These are phyloP conservation scores for Akanthomyces muscarius DNA, from an alignment of 2,329 filamentous ascomycete species.

Conservation along the genomic window DNA sequence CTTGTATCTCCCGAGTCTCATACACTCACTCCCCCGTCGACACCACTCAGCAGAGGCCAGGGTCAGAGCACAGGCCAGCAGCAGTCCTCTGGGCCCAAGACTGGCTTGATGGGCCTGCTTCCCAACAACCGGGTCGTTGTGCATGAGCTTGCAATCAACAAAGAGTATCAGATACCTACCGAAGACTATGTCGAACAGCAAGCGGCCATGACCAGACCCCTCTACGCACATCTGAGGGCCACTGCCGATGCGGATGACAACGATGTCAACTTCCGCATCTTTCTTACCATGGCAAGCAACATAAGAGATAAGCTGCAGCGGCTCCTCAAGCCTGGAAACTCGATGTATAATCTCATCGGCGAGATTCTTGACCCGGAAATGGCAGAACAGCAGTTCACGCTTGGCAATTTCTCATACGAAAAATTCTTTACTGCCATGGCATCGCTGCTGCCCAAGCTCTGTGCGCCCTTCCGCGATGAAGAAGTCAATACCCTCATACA, in stretches of 20 bases:
- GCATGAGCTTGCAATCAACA: conserved; percentile 76
- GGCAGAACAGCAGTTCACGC: conserved; percentile 63
- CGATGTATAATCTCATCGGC: conserved; percentile 69
- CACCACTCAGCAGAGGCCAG: conserved; percentile 40
- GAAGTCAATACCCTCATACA: conserved; percentile 67
- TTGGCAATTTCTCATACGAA: conserved; percentile 74
- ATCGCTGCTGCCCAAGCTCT: conserved; percentile 71
- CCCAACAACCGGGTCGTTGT: conserved; percentile 72
- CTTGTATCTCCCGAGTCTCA: conserved; percentile 42
- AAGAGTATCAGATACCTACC: conserved; percentile 67
- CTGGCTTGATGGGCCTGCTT: conserved; percentile 51
- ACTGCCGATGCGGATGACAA: conserved; percentile 63
- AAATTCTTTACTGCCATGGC: conserved; percentile 76
- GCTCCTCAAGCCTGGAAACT: conserved; percentile 65
- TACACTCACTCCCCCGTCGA: conserved; percentile 51
- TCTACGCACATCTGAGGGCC: conserved; percentile 56
- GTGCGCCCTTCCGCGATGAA: conserved; percentile 74
- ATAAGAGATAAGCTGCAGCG: conserved; percentile 69
- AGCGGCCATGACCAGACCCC: conserved; percentile 42
- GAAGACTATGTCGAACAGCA: conserved; percentile 57
- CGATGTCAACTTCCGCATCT: conserved; percentile 63
- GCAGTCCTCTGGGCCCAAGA: conserved; percentile 26
- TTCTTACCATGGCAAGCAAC: conserved; percentile 65
- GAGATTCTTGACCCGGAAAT: conserved; percentile 72
- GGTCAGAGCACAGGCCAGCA: conserved; percentile 29